These are phyloP conservation scores for Cryoendolithus antarcticus DNA, from an alignment of 2,329 filamentous ascomycete genomes.

Conservation along the genomic window DNA sequence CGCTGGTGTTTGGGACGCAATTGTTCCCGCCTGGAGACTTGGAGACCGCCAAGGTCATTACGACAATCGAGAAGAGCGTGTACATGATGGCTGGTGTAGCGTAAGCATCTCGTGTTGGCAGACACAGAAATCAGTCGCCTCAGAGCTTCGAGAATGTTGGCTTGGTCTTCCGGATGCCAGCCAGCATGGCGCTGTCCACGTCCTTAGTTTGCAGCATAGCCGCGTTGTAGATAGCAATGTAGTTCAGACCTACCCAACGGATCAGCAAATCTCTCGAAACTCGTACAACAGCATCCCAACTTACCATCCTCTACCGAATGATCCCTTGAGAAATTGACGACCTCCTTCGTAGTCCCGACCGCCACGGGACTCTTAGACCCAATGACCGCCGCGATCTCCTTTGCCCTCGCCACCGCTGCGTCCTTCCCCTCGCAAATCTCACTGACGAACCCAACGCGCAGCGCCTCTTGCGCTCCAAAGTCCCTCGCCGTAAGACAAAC, in stretches of 20 bases:
- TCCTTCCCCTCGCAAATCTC: slow-evolving; percentile 50
- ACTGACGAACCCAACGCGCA: slow-evolving; percentile 58
- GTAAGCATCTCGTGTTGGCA: background rate
- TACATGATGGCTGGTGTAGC: slow-evolving; percentile 21
- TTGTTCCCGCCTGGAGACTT: no score
- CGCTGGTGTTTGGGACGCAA: no score
- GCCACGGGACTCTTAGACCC: slow-evolving; percentile 78
- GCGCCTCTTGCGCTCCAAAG: slow-evolving; percentile 57
- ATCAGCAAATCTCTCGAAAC: background rate
- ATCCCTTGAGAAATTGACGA: slow-evolving; percentile 72
- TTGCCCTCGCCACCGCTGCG: slow-evolving; percentile 47
- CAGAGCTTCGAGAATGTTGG: slow-evolving; percentile 78
- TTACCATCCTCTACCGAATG: slow-evolving; percentile 62
- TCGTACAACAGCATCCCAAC: slow-evolving; percentile 19
- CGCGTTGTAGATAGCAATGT: slow-evolving; percentile 80
- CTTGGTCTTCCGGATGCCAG: slow-evolving; percentile 64
- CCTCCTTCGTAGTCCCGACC: slow-evolving; percentile 75
- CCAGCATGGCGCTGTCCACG: slow-evolving; percentile 59
- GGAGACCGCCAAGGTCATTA: slow-evolving; percentile 16
- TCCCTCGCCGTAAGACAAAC: slow-evolving; percentile 59
- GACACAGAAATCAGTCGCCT: background rate
- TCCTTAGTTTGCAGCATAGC: slow-evolving; percentile 72
- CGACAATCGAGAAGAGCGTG: slow-evolving; percentile 28
- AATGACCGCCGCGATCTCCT: slow-evolving; percentile 53
- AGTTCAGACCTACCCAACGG: slow-evolving; percentile 49